Evolutionary conservation across 306 rosid species (phyloP), one percentile per base, ranked within the genome.

Genomic region (Rosa rugosa): DNA sequence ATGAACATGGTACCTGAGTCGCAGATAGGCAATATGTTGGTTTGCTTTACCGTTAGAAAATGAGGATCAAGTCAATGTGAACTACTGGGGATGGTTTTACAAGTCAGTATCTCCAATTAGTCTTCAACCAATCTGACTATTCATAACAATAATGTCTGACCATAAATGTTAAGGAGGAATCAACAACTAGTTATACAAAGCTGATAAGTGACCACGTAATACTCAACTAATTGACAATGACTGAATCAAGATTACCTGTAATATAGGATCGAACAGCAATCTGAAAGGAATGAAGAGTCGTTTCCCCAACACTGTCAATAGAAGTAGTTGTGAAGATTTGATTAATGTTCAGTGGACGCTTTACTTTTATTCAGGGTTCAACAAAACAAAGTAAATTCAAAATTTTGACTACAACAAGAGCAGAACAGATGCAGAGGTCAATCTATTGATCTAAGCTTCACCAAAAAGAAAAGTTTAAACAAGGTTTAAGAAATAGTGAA

Each of bases 41-140:
- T 20, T 20, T 54, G 23, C 4, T 20, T 10, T 18, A 54, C 4
- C 60, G 20, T 7, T 6, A 54, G 16, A 69, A 14, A 22, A 69
- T 69, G 20, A 12, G 20, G 47, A 5, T n/a, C 13, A 23, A 7
- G 11, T 23, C 23, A 18, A 44, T 22, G 51, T 44, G 20, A 46
- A 45, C 22, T 25, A 20, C 13, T 64, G 69, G 70, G 36, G 70
- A 65, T 65, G 69, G 69, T 64, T 65, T 65, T 36, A 36, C 70
- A 36, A 16, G 12, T 65, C 41, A 2, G 22, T 65, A 34, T 65
- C 1, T 65, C 20, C 42, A 34, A 36, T 65, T 36, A 36, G 46
- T 36, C 23, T 65, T 34, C 46, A 23, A 51, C 76, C 18, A 50
- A 34, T 72, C 45, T 31, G 45, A 25, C 46, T 31, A 72, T 72